phyloP scores from a whole-genome alignment of 768 basidiomycete species.

The Crepidotus variabilis region DNA sequence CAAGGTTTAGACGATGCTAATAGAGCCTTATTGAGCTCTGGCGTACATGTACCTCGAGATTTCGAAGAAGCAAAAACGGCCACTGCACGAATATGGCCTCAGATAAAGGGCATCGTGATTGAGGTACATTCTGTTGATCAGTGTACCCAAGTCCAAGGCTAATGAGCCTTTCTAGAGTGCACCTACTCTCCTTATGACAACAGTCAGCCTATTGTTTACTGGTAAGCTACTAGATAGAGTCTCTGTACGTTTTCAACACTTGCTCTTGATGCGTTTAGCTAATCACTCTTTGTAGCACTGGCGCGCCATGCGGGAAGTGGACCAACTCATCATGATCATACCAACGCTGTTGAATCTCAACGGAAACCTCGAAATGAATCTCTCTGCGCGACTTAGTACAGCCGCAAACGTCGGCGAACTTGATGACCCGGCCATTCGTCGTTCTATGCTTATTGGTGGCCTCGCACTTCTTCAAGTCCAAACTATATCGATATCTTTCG shows the following conservation, averaged over 20 bases:
- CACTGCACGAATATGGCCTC: conserved; percentile 40
- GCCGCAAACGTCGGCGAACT: conserved; percentile 93
- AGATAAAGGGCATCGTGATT: conserved; percentile 58
- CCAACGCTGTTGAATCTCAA: conserved; percentile 94
- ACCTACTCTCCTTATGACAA: conserved; percentile 82
- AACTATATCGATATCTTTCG: conserved; percentile 82
- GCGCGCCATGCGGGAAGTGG: conserved; percentile 84
- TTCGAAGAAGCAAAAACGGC: conserved; percentile 17
- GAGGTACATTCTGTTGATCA: conserved; percentile 47
- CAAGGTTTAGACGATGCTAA: conserved; percentile 38
- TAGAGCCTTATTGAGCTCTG: conserved; percentile 38
- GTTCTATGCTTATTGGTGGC: conserved; percentile 74
- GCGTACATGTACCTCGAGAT: conserved; percentile 22
- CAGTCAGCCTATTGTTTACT: conserved; percentile 82
- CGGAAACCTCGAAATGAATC: conserved; percentile 99
- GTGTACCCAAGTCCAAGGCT: not conserved
- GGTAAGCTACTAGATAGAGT: conserved; percentile 87
- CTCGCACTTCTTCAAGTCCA: conserved; percentile 89
- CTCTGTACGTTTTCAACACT: conserved; percentile 49
- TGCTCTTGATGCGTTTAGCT: not conserved
- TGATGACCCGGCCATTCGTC: conserved; percentile 62
- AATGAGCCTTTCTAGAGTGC: conserved; percentile 54
- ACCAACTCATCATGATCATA: conserved; percentile 96
- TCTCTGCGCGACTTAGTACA: conserved; percentile 92
- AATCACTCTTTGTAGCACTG: conserved; percentile 51